Conservation (phyloP, 345 rosid genomes). For the Syzygium aromaticum region DNA sequence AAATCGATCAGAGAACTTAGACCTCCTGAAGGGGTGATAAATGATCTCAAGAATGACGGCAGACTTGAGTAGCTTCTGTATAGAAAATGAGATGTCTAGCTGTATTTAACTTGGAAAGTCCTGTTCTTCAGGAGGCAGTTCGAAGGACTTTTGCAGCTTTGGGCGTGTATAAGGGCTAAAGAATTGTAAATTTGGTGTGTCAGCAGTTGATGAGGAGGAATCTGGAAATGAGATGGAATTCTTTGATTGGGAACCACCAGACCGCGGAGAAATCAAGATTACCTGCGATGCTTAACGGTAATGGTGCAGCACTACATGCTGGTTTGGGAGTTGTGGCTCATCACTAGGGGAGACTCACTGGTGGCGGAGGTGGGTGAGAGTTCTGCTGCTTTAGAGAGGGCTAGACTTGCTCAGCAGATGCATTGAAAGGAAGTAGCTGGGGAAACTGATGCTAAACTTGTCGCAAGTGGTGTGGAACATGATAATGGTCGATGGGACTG, state of each 20-base stretch:
- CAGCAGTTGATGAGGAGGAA: neutral
- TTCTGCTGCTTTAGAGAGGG: neutral
- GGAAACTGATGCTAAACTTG: neutral
- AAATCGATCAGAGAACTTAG: neutral
- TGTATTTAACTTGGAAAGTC: neutral
- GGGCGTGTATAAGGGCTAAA: neutral
- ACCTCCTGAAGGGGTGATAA: neutral
- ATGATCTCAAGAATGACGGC: neutral
- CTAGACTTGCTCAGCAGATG: neutral
- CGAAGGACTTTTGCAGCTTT: neutral
- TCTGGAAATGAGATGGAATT: neutral
- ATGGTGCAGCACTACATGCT: neutral
- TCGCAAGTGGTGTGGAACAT: neutral
- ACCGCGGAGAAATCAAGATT: neutral
- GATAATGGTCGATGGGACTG: neutral
- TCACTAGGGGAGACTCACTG: neutral
- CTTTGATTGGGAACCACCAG: neutral
- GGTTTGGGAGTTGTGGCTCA: neutral
- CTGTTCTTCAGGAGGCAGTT: neutral
- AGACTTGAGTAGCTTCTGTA: neutral
- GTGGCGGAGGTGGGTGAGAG: neutral
- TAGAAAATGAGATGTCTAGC: neutral
- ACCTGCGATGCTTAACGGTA: neutral
- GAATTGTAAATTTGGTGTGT: neutral
- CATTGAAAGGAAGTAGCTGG: neutral